Evolutionary conservation across 176 grass and related monocot species (phyloP), one percentile per base, ranked within the genome.

Genomic region (Zoysia pacifica): DNA sequence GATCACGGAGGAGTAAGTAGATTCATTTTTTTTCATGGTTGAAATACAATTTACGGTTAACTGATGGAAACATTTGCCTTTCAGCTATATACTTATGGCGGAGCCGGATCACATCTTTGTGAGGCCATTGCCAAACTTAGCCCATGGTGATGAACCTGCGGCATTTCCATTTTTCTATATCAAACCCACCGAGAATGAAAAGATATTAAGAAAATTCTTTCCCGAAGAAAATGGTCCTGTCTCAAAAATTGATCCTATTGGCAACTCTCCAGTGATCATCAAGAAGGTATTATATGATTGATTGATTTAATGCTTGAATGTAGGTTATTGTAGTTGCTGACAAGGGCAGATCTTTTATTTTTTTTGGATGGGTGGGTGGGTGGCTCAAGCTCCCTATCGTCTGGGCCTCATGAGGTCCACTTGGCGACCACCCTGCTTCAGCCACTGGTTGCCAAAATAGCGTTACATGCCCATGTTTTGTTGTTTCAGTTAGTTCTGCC

Each of bases 71-170:
- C 15, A 83, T 81, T 62, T 91, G 81, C 90, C 75, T 62, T 91
- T 78, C 88, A 99, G 96, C 47, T 99, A 99, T 79, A 87, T 99
- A 79, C 82, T 99, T 73, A 99, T 99, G 96, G 96, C 96, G 0
- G 96, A 99, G 78, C 96, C 96, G n/a, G 96, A 99, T 89, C 96
- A 99, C 59, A 13, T 99, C 20, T 99, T 94, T 86, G 91, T 95
- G 67, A 99, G 81, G 82, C 96, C 96, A 86, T 73, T 99, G 76
- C 96, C 96, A 44, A 99, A 99, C 65, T 91, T 99, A 81, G 84
- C 93, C 19, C 84, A 69, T 67, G 93, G 88, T 6, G 81, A 91
- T 12, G 59, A 91, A 65, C 96, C 96, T 58, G 88, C 90, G 0
- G 96, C 88, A 7, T 99, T 95, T 84, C 82, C 90, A 0, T 99